These are phyloP conservation scores for Crithidia acanthocephali DNA, from an alignment of 208 protist species.

Conservation along the genomic window DNA sequence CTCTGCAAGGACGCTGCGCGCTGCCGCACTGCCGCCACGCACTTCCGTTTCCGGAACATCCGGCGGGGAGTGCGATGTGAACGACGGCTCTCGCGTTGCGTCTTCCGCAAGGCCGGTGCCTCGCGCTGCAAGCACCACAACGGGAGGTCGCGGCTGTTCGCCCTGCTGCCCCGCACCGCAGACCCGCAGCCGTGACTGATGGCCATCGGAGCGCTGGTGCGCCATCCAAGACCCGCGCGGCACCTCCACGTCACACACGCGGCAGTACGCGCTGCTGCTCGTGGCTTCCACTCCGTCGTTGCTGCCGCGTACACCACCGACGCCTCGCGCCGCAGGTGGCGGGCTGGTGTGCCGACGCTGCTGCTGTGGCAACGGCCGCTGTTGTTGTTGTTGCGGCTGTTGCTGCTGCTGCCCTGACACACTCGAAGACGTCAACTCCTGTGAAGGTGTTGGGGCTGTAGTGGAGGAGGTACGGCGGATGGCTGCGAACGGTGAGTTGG, in stretches of 20 bases:
- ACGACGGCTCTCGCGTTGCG: too few relatives aligned
- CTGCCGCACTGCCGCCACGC: background rate
- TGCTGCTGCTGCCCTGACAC: background rate
- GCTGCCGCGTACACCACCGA: background rate
- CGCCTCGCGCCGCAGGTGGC: background rate
- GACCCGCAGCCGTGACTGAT: constrained; percentile 29
- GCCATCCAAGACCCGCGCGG: constrained; percentile 14
- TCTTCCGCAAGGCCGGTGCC: too few relatives aligned
- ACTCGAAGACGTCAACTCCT: background rate
- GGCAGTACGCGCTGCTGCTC: constrained; percentile 8
- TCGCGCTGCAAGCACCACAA: background rate
- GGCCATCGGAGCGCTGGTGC: constrained; percentile 24
- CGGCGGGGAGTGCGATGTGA: background rate
- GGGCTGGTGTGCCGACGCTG: background rate
- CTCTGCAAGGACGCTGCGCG: background rate
- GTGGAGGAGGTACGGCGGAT: background rate
- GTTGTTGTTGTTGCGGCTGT: background rate
- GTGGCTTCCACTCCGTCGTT: too few relatives aligned
- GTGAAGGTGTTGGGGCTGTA: background rate
- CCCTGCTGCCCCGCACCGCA: background rate
- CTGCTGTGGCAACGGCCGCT: too few relatives aligned
- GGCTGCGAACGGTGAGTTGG: background rate
- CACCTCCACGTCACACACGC: background rate
- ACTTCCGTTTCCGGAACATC: background rate
- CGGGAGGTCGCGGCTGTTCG: background rate